phyloP scores from a whole-genome alignment of 768 basidiomycete genomes.

The Hydnomerulius pinastri region DNA sequence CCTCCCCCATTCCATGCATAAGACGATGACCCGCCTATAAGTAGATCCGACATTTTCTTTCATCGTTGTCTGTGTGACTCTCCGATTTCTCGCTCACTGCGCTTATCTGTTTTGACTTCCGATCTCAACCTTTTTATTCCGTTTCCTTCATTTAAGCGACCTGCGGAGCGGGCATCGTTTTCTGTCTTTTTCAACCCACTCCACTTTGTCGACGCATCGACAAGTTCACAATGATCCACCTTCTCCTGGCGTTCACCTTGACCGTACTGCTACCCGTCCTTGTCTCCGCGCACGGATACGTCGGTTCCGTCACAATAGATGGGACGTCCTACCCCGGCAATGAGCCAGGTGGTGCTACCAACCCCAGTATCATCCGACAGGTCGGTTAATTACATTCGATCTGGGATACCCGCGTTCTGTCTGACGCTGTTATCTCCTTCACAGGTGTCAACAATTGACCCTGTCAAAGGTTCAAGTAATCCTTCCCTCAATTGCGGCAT shows the following conservation, averaged over 20 bases:
- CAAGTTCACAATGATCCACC: slow-evolving; percentile 11
- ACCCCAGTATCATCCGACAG: slow-evolving; percentile 45
- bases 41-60: slow-evolving; percentile 5
- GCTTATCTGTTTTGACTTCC: neutral
- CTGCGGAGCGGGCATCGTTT: slow-evolving; percentile 21
- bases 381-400: slow-evolving; percentile 19
- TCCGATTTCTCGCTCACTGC: neutral
- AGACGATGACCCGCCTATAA: slow-evolving; percentile 16
- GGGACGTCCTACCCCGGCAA: slow-evolving; percentile 32
- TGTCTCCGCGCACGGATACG: slow-evolving; percentile 33
- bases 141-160: slow-evolving; percentile 7
- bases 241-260: slow-evolving; percentile 12
- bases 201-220: neutral
- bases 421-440: neutral
- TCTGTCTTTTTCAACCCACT: neutral
- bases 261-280: slow-evolving; percentile 17
- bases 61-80: neutral
- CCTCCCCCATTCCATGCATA: slow-evolving; percentile 18
- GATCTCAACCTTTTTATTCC: slow-evolving; percentile 5
- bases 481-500: slow-evolving; percentile 61
- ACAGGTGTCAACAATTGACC: slow-evolving; percentile 39
- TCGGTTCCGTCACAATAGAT: slow-evolving; percentile 30
- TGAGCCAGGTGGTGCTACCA: slow-evolving; percentile 33
- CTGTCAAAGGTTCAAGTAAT: slow-evolving; percentile 60
- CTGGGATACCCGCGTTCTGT: neutral